Base-by-base conservation (phyloP, 768 basidiomycete genomes). In the Lactarius hengduanensis region DNA sequence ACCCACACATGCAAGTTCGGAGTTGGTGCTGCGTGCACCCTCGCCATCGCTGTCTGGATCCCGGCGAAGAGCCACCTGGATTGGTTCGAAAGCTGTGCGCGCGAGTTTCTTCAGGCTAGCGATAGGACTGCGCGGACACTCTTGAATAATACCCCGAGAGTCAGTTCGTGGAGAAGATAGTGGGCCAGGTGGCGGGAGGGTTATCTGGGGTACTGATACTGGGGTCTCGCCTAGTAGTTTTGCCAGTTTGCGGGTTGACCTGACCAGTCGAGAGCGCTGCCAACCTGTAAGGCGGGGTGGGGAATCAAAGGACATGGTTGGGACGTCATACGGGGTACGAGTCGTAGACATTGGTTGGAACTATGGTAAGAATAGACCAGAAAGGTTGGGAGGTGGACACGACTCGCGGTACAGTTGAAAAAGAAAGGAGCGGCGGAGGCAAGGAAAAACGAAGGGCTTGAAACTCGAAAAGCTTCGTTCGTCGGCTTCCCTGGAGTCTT, bases 211-310 rank as follows among this genome's bases (percentile, higher is more conserved):
- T 26, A 62, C 26, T 18, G 55, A 43, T 26, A 62, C 26, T 18
- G 69, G 69, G 15, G 61, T 70, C 28, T 69, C 64, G n/a, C 69
- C 69, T n/a, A 70, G 53, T 57, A 70, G 34, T n/a, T 70, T 68
- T n/a, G 67, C 34, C 30, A 70, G 50, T 40, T 70, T 70, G 60
- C 67, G 67, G 18, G 63, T 64, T 34, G 69, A 68, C 53, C 50
- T 68, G 18, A 68, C 9, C 4, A 68, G 54, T 18, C 43, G 69
- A 41, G 62, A 61, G 30, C 67, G 69, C 41, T 70, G 69, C 22
- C 50, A 41, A 41, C 30, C 28, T 45, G 69, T 53, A 15, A 69
- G 62, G 22, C 3, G 45, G 36, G 45, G 56, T 20, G 11, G 26
- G 8, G 2, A 22, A 10, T 43, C 20, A 16, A 22, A 8, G 26